Evolutionary conservation across 768 basidiomycete genomes (phyloP).

Genomic region (Psilocybe sp.): DNA sequence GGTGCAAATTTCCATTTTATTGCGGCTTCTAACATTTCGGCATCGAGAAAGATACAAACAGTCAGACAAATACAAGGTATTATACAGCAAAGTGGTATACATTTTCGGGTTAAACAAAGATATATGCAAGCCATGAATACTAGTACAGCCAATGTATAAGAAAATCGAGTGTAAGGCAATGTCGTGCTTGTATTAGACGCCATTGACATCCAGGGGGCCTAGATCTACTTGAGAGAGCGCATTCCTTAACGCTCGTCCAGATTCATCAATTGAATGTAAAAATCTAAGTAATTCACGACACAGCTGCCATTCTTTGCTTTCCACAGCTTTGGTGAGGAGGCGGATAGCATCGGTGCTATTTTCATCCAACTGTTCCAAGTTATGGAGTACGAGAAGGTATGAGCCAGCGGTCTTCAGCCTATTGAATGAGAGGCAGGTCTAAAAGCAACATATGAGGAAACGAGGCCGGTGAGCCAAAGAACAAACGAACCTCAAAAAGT

Average conservation of each 20-base stretch:
- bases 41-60: too few relatives aligned
- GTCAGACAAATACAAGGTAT: too few relatives aligned
- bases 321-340: constrained; percentile 72
- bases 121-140: too few relatives aligned
- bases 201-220: constrained; percentile 2
- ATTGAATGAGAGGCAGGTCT: constrained; percentile 74
- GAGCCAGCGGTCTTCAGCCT: constrained; percentile 87
- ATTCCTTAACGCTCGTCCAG: constrained; percentile 64
- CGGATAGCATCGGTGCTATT: constrained; percentile 77
- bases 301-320: constrained; percentile 82
- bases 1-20: too few relatives aligned
- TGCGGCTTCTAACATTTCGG: too few relatives aligned
- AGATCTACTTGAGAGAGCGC: constrained; percentile 47
- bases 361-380: constrained; percentile 86
- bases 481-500: constrained; percentile 75
- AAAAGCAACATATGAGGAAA: background rate
- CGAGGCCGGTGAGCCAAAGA: background rate
- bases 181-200: too few relatives aligned
- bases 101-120: too few relatives aligned
- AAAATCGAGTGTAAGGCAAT: too few relatives aligned
- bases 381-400: constrained; percentile 91
- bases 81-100: too few relatives aligned
- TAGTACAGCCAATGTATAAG: too few relatives aligned
- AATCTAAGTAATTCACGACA: constrained; percentile 92
- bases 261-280: constrained; percentile 88